phyloP scores from a whole-genome alignment of 169 alveolate genomes.

The Perkinsus marinus region DNA sequence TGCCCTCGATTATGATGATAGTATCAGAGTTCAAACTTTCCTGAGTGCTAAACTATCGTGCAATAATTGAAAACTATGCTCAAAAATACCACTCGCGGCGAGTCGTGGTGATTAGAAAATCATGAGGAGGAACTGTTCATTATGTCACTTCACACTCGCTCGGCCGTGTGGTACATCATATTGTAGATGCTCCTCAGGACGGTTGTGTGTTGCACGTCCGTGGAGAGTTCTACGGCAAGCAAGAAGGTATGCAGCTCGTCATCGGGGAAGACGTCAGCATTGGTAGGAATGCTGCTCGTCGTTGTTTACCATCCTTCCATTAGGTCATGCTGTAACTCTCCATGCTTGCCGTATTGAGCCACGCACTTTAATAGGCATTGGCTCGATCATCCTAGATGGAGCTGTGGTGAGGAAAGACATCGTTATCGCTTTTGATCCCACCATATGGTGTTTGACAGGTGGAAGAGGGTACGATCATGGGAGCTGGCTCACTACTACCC shows the following conservation, averaged over 20 bases:
- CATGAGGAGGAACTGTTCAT: too few species aligned
- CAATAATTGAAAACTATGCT: too few species aligned
- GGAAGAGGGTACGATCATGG: background rate
- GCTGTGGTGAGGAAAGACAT: background rate
- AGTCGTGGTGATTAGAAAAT: too few species aligned
- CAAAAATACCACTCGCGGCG: too few species aligned
- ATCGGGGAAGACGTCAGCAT: background rate
- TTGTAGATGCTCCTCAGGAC: background rate
- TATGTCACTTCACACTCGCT: too few species aligned
- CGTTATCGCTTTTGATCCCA: too few species aligned
- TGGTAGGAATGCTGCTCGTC: background rate
- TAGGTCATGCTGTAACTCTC: background rate
- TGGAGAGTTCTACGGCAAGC: background rate
- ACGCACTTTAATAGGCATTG: background rate
- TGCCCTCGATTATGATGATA: too few species aligned
- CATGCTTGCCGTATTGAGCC: background rate
- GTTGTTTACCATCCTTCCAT: background rate
- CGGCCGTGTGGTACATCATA: too few species aligned
- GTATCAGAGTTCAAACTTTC: too few species aligned
- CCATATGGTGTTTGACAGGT: too few species aligned
- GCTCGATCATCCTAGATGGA: background rate
- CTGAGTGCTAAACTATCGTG: too few species aligned
- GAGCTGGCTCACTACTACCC: background rate
- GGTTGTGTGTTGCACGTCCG: background rate
- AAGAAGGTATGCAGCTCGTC: background rate